phyloP scores from a whole-genome alignment of 179 eudicot species.

The Beta macrorhiza region DNA sequence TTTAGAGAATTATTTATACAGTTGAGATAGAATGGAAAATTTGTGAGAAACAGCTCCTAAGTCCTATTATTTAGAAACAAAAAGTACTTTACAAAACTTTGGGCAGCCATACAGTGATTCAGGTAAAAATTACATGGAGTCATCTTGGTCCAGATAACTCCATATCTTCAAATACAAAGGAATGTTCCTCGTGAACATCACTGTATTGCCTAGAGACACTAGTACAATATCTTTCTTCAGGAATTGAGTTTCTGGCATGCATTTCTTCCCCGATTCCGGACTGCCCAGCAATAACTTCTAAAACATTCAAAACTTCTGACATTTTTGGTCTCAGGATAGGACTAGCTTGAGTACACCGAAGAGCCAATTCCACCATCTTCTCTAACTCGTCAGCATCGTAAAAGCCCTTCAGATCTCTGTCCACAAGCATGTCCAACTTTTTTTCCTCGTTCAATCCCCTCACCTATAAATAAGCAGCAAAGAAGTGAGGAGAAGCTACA shows the following conservation, averaged over 20 bases:
- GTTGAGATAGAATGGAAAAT: too few relatives aligned
- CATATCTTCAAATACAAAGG: conserved; percentile 73
- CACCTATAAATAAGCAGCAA: conserved; percentile 43
- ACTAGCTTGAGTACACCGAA: conserved; percentile 67
- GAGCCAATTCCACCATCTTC: conserved; percentile 59
- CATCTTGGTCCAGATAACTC: conserved; percentile 93
- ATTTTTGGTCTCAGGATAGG: conserved; percentile 75
- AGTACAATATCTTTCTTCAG: conserved; percentile 37
- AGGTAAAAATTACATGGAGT: conserved; percentile 9
- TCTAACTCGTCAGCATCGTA: conserved; percentile 58
- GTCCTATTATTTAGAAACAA: not conserved
- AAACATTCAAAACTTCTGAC: conserved; percentile 67
- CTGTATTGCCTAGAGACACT: conserved; percentile 51
- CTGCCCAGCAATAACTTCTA: conserved; percentile 50
- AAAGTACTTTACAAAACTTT: conserved; percentile 18
- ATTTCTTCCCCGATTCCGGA: conserved; percentile 36
- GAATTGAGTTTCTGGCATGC: conserved; percentile 37
- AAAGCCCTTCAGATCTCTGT: conserved; percentile 62
- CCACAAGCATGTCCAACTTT: conserved; percentile 63
- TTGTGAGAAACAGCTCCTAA: too few relatives aligned
- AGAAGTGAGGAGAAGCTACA: not conserved
- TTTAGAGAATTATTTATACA: too few relatives aligned
- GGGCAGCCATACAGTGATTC: not conserved
- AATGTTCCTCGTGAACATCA: conserved; percentile 54
- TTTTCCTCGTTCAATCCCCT: conserved; percentile 58